These are phyloP conservation scores for Solanum clarkiae DNA, from an alignment of 257 asterid genomes.

Conservation along the genomic window DNA sequence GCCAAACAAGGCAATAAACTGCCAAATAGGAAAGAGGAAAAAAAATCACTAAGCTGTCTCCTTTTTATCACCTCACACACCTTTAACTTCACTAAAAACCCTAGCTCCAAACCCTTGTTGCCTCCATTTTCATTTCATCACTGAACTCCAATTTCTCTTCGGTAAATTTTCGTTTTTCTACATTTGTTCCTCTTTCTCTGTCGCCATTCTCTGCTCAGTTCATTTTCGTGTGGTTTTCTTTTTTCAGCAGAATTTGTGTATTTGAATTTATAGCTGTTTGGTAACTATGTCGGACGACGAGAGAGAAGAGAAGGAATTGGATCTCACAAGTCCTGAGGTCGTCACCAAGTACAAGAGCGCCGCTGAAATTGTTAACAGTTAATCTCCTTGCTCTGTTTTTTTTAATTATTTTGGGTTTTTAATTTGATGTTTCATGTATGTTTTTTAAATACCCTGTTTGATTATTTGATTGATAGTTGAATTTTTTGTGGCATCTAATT, in stretches of 20 bases:
- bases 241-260: background rate
- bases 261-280: background rate
- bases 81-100: slow-evolving; percentile 4
- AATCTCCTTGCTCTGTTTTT: background rate
- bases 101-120: slow-evolving; percentile 20
- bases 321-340: slow-evolving; percentile 77
- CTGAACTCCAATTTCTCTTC: background rate
- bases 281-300: slow-evolving; percentile 80
- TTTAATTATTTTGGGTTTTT: background rate
- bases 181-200: background rate
- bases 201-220: background rate
- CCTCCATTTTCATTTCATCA: background rate
- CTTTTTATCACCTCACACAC: background rate
- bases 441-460: background rate
- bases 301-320: slow-evolving; percentile 88
- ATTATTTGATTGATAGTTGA: background rate
- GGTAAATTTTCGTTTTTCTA: background rate
- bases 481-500: background rate
- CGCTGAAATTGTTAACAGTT: slow-evolving; percentile 85
- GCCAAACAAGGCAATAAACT: background rate
- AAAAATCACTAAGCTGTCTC: background rate
- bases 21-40: background rate
- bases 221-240: background rate
- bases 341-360: slow-evolving; percentile 93
- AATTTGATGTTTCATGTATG: background rate